Evolutionary conservation across 108 stramenopile species (phyloP).

Genomic region (Cylindrotheca fusiformis): DNA sequence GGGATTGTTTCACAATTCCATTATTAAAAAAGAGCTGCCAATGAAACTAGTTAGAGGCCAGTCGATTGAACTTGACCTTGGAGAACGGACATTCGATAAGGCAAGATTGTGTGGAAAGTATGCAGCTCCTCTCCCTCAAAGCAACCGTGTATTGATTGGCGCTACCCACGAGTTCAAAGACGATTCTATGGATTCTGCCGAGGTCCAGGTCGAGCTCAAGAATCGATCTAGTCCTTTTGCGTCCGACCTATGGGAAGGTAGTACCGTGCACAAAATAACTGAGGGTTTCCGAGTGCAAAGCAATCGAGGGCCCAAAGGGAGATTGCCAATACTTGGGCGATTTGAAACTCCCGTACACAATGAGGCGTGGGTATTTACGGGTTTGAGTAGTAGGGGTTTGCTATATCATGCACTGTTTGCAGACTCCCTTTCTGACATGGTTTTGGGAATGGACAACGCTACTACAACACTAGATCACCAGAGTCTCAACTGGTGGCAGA

Average conservation of each 20-base stretch:
- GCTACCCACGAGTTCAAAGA: conserved; percentile 83
- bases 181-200: conserved; percentile 28
- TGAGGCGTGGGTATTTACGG: conserved; percentile 76
- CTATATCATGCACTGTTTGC: conserved; percentile 83
- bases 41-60: conserved; percentile 82
- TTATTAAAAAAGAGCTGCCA: conserved; percentile 29
- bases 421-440: conserved; percentile 44
- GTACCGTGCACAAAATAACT: conserved; percentile 48
- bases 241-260: conserved; percentile 63
- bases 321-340: conserved; percentile 76
- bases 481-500: conserved; percentile 30
- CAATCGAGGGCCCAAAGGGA: conserved; percentile 62
- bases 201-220: conserved; percentile 53
- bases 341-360: conserved; percentile 20
- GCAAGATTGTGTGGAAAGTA: conserved; percentile 85
- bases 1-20: conserved; percentile 47
- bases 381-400: conserved; percentile 77
- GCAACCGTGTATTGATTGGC: conserved; percentile 52
- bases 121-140: conserved; percentile 55
- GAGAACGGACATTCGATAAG: conserved; percentile 5
- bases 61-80: conserved; percentile 59
- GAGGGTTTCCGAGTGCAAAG: conserved; percentile 71
- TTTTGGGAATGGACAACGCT: conserved; percentile 33
- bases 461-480: conserved; percentile 7
- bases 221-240: conserved; percentile 50